Base-by-base conservation (phyloP, 768 basidiomycete genomes). In the Suillus cothurnatus region DNA sequence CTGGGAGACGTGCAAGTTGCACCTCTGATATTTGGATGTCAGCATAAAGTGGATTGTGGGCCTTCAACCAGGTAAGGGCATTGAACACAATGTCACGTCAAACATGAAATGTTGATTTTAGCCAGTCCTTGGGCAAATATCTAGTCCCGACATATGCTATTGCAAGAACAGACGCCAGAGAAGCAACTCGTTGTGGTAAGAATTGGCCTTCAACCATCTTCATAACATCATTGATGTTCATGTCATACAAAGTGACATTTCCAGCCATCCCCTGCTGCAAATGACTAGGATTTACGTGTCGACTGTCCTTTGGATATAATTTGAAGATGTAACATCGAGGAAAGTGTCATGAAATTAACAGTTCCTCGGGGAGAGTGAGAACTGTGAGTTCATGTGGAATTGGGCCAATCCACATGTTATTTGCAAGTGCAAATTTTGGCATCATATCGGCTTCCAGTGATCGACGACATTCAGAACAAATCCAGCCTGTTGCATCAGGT, bases 371-470 rank as follows among this genome's bases (percentile, higher is more conserved):
- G 0, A 83, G 64, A 0, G 77, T 80, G 0, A 82, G 67, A 0
- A 64, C 36, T 5, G 60, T 0, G 0, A 83, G 66, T 38, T 75
- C 61, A 0, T 28, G 43, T 0, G 80, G 82, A 7, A 76, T 58
- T 0, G 69, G 49, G 0, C 81, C 80, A 26, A 83, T 68, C 81
- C 82, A 83, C 69, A 82, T 70, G 7, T 70, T 64, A 63, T 84
- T 83, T 1, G 77, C 78, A 0, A 84, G 72, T 0, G 76, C 64
- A 2, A 76, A 62, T 8, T 41, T 49, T 4, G 47, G 47, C 47
- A 49, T 49, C 14, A 23, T 23, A 2, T 49, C 6, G 1, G 0
- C 12, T 6, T 6, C n/a, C 1, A 49, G 47, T 23, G 47, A 23
- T 23, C 3, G 1, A 0, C 5, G 5, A 49, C 47, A 49, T 4